Evolutionary conservation across 2,329 filamentous ascomycete species (phyloP), one percentile per base, ranked within the genome.

Genomic region (Alternaria brassicae): DNA sequence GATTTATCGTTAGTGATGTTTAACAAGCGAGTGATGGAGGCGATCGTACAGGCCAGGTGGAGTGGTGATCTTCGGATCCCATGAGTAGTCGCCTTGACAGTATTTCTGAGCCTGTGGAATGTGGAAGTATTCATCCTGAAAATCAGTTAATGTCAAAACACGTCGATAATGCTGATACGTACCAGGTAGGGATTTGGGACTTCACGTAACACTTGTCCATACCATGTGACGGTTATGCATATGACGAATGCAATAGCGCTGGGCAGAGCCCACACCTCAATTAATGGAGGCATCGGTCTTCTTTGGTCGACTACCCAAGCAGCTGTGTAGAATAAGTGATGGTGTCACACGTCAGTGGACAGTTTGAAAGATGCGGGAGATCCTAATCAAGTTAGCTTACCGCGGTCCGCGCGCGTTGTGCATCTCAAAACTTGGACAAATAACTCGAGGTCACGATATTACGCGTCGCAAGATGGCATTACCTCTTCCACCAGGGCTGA

Each of bases 51-150:
- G 81, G 32, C 93, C 95, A 0, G 95, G 94, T 0, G 95, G 95
- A 1, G 95, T 99, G 0, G 95, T 99, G 73, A 99, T 95, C 77
- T 98, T 99, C 60, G 94, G 90, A 78, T 99, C 93, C 95, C 95
- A 99, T 56, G 91, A 84, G 12, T 78, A 75, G 53, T 85, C 85
- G 10, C 90, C 89, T 39, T 85, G 77, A 77, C 93, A 97, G 77
- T 97, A 99, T 28, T 86, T 87, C 71, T 96, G 92, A 0, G 93
- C 93, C 79, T 99, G 95, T 0, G 92, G 91, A 21, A 97, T 89
- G 76, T 99, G 92, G 63, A 95, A 96, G 28, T 92, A 82, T 74
- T 96, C 92, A 75, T 96, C 92, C 91, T 94, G 63, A 1, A 7
- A 4, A 9, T 34, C 17, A 5, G 53, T 65, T 21, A 67, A 57